Percentiles rank a stretch among this genome's conserved stretches.
phyloP scores from a whole-genome alignment of 208 protist genomes.

The Zelonia costaricensis region DNA sequence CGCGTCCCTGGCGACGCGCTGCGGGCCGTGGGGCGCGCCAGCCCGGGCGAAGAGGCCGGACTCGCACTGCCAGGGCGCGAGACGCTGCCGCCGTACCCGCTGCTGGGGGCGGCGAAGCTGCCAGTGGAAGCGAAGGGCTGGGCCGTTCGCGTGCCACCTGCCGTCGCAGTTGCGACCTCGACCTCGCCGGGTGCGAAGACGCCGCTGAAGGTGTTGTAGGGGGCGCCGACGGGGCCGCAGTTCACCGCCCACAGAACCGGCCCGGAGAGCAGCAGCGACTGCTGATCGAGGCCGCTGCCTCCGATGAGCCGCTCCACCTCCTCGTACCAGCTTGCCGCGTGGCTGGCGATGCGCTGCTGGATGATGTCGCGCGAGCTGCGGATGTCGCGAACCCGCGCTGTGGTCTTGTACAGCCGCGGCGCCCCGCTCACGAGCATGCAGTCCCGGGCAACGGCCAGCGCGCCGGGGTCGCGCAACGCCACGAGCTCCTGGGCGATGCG shows the following conservation, averaged over 20 bases:
- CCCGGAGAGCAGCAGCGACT: constrained; percentile 40
- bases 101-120: background rate
- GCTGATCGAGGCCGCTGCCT: constrained; percentile 13
- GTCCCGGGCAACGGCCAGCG: constrained; percentile 54
- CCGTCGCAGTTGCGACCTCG: constrained; percentile 4
- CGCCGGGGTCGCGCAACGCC: constrained; percentile 33
- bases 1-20: constrained; percentile 1
- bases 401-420: constrained; percentile 33
- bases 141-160: background rate
- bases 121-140: background rate
- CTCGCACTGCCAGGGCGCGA: constrained; percentile 5
- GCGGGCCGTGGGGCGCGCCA: background rate
- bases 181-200: constrained; percentile 4
- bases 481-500: constrained; percentile 54
- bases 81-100: no score
- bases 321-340: constrained; percentile 59
- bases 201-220: constrained; percentile 6
- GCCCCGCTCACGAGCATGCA: constrained; percentile 57
- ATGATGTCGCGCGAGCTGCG: constrained; percentile 67
- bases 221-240: constrained; percentile 8
- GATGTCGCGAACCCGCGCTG: constrained; percentile 49
- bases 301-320: constrained; percentile 40
- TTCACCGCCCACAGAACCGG: constrained; percentile 47
- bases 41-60: constrained; percentile 1
- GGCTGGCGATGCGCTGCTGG: constrained; percentile 44